A percentile compares a stretch with the other conserved stretches of the same genome.
Evolutionary conservation across 1,284 basidiomycete genomes (phyloP).

Genomic region (Dichomitus squalens): DNA sequence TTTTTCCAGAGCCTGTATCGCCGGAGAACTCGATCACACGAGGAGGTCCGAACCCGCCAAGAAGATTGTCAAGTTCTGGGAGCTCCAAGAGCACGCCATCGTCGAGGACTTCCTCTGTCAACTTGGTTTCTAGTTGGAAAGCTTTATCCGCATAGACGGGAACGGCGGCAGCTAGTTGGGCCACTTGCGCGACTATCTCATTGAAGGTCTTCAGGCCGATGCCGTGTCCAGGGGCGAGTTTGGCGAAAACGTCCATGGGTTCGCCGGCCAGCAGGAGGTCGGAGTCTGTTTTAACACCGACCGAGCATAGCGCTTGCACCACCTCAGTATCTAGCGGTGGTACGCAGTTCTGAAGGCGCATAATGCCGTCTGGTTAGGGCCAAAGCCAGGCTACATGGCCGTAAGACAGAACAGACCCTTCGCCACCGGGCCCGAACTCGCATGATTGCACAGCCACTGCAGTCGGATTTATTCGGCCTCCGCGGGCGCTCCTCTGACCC

Average conservation of each 20-base stretch:
- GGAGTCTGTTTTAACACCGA: constrained; percentile 56
- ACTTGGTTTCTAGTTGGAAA: constrained; percentile 29
- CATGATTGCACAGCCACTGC: no score
- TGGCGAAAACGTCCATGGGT: constrained; percentile 48
- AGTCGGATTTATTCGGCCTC: no score
- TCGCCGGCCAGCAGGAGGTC: constrained; percentile 58
- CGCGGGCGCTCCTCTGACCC: no score
- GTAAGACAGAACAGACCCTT: no score
- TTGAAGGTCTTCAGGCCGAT: constrained; percentile 48
- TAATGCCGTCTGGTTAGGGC: background rate
- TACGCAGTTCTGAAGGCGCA: constrained; percentile 29
- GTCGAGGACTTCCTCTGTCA: constrained; percentile 28
- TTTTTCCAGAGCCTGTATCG: constrained; percentile 62
- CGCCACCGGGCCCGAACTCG: no score
- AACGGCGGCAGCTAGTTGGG: constrained; percentile 44
- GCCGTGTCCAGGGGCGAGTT: constrained; percentile 50
- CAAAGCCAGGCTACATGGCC: background rate
- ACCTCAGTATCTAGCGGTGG: constrained; percentile 33
- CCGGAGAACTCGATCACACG: constrained; percentile 69
- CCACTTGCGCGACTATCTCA: constrained; percentile 40
- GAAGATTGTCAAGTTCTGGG: constrained; percentile 48
- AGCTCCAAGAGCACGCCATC: constrained; percentile 42
- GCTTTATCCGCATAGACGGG: constrained; percentile 44
- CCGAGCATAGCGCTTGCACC: constrained; percentile 36
- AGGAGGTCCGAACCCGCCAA: constrained; percentile 47